phyloP scores from a whole-genome alignment of 2,329 filamentous ascomycete genomes.

The Nothophoma quercina region DNA sequence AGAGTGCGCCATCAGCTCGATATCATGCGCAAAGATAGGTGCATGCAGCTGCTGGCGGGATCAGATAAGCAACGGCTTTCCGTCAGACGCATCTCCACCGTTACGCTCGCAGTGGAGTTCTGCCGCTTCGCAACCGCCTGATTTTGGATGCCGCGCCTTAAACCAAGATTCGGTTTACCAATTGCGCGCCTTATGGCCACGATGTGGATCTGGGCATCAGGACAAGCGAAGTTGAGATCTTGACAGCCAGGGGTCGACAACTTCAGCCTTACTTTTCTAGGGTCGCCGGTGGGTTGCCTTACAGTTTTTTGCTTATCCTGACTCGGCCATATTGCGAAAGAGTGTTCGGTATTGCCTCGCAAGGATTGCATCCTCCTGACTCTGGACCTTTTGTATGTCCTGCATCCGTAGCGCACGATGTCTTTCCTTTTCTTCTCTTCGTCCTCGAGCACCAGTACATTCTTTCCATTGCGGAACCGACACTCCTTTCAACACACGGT shows the following conservation, averaged over 20 bases:
- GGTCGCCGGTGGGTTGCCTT: constrained; percentile 12
- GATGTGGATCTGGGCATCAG: constrained; percentile 5
- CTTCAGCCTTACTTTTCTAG: constrained; percentile 4
- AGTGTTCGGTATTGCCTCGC: neutral
- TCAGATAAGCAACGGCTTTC: neutral
- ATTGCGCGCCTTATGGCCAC: neutral
- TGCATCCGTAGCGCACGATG: neutral
- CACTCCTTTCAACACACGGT: constrained; percentile 1
- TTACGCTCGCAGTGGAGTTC: neutral
- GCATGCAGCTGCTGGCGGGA: neutral
- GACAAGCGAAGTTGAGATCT: constrained; percentile 7
- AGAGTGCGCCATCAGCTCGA: neutral
- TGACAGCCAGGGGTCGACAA: constrained; percentile 3
- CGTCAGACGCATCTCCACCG: neutral
- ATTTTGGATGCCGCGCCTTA: neutral
- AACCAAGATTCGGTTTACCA: neutral
- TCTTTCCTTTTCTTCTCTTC: constrained; percentile 1
- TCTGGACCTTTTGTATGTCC: neutral
- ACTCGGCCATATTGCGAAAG: neutral
- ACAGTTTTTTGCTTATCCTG: constrained; percentile 4
- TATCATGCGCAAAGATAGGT: neutral
- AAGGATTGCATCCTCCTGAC: constrained; percentile 8
- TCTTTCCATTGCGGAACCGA: neutral
- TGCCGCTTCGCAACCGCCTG: constrained; percentile 7
- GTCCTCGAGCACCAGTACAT: neutral